Evolutionary conservation across 352 stramenopile species (phyloP), one percentile per base, ranked within the genome.

Genomic region (Bremia lactucae): DNA sequence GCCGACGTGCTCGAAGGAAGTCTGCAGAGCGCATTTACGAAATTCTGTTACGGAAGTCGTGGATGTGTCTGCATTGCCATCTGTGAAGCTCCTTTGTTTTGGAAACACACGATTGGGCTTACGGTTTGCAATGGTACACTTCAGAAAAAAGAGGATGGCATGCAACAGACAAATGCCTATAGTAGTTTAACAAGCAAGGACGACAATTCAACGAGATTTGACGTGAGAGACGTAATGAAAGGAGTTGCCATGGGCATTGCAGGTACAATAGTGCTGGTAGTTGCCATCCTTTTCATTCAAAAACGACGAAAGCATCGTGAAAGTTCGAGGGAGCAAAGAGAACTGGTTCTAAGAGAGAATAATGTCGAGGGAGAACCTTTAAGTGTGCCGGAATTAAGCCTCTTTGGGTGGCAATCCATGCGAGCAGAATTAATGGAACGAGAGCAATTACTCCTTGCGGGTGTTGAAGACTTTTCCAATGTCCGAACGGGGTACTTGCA

Each of bases 331-430:
- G 13, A 31, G 39, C 10, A 45, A 31, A 50, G 24, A 19, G 3
- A 6, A 48, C 35, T 3, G 46, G 14, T 20, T 35, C 28, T 4
- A 16, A 52, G 16, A 41, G 46, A 29, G 44, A 39, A 6, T 46
- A 47, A 4, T 29, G 42, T 15, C 41, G 35, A n/a, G 31, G 36
- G 13, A 10, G 37, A 49, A 7, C 46, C 54, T 8, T 46, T 37
- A 16, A n/a, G n/a, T n/a, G 26, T 46, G 3, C 48, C 52, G 31
- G 25, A 56, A 3, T 55, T 79, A 29, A 73, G 60, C 28, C 61
- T 79, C 10, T 73, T 79, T 28, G 67, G 67, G 4, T 79, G 67
- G 67, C 64, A 76, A 38, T 35, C 64, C 4, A 71, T 72, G 62
- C 59, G 59, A 25, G 65, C 61, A 2, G 55, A 74, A 33, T 46